Base-by-base conservation (phyloP, 1,139 yeast genomes). In the Blastobotrys apis region DNA sequence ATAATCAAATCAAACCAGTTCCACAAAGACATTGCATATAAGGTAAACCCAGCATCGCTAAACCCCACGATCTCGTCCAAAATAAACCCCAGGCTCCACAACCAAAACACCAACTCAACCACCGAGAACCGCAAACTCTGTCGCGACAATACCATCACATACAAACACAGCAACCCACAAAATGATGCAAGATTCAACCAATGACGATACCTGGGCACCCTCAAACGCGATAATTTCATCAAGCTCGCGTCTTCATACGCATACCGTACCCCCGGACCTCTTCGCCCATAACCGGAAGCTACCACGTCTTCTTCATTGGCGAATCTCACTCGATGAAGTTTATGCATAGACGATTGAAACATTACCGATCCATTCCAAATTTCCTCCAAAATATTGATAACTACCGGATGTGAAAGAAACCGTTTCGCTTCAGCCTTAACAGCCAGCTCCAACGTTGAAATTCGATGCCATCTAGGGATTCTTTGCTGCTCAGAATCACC, bases 341-440 rank as follows among this genome's bases (percentile, higher is more conserved):
- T 68, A 51, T 67, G 68, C 50, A 65, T 51, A 8, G 63, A 59
- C 5, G 68, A 63, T 65, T 67, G 66, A 42, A 67, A 64, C 57
- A 67, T 64, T 33, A 68, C 57, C 3, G 63, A 76, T 1, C 84
- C 84, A 50, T 74, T 72, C 69, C 80, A 78, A 38, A 79, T 72
- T 43, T 74, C 69, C 41, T 74, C 74, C 43, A 78, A 58, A 1
- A 77, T 73, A 30, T 72, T 68, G 2, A 73, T 68, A 3, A 78
- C 72, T 15, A 75, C 69, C 0, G 83, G 83, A 54, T 78, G 81
- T 1, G 80, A 72, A 41, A 78, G 63, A 49, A 78, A 75, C 50
- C 66, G 67, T 53, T 78, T 78, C 2, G 81, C 75, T 48, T 75
- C 74, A 15, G 80, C 71, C 42, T 76, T 65, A 35, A 78, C 73